These are phyloP conservation scores for Aspergillus fijiensis DNA, from an alignment of 2,329 filamentous ascomycete species.

Conservation along the genomic window DNA sequence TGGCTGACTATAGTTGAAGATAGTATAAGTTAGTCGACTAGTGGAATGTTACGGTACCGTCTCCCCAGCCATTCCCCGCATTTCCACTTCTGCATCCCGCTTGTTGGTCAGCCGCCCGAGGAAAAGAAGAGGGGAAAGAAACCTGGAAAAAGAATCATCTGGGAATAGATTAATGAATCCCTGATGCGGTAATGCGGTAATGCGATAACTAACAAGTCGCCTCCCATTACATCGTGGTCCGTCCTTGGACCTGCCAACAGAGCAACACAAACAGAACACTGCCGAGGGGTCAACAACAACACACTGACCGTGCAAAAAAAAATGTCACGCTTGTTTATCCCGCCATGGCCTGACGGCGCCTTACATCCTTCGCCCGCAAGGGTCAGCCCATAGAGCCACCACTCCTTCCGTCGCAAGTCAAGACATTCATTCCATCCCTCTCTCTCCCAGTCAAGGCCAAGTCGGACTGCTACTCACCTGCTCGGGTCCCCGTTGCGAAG, in stretches of 20 bases:
- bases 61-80: conserved; percentile 6
- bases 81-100: neutral
- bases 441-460: neutral
- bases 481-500: neutral
- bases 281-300: neutral
- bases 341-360: neutral
- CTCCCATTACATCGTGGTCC: neutral
- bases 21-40: neutral
- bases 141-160: too few relatives aligned
- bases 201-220: neutral
- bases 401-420: neutral
- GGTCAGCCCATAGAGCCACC: conserved; percentile 5
- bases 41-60: neutral
- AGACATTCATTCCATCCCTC: neutral
- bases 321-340: neutral
- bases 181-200: neutral
- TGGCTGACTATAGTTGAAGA: neutral
- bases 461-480: neutral
- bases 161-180: neutral
- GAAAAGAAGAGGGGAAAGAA: neutral
- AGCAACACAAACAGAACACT: neutral
- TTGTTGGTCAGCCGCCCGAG: neutral
- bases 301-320: too few relatives aligned
- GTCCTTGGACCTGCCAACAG: neutral
- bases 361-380: conserved; percentile 6